Base-by-base conservation (phyloP, 306 rosid species). In the Castanea mollissima region DNA sequence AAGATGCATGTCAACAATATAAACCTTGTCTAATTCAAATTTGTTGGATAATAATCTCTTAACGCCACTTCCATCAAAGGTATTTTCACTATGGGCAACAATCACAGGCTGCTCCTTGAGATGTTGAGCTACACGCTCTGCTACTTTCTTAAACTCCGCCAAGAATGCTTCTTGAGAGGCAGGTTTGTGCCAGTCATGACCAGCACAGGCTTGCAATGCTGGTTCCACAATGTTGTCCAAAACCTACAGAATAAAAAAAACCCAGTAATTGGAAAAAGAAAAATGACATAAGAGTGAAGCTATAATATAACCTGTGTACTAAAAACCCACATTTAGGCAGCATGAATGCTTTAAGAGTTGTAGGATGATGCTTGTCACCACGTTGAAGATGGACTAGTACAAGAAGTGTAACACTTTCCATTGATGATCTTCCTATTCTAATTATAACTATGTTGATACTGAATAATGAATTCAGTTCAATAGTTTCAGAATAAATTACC, bases 1-100 rank as follows among this genome's bases (percentile, higher is more conserved):
- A 3, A 5, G 29, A 18, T 32, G 52, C 2, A 13, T 10, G 13
- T 9, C 63, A 23, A 55, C 11, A 15, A 69, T 32, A 83, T 25
- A 44, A 78, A 96, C 99, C 99, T 95, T 95, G 76, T 95, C 98
- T 21, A 93, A 74, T 78, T 95, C 99, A 65, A 95, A 93, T 92
- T 95, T 89, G 88, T 93, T 95, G 73, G 96, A 89, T 57, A 95
- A 44, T 32, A 95, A 84, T 81, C 96, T 91, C 90, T 75, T 88
- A 38, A 93, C 51, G 49, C 90, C 91, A 65, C 85, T 90, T 78
- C 99, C 98, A 80, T 93, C 99, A 82, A 93, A 91, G 76, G 90
- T 84, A 84, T 87, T 92, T 76, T 95, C 99, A 86, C 88, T 93
- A 67, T 93, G 99, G 55, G 98, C 98, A 62, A 95, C 97, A 70